phyloP scores from a whole-genome alignment of 106 monocot genomes.

The Gastrodia elata region DNA sequence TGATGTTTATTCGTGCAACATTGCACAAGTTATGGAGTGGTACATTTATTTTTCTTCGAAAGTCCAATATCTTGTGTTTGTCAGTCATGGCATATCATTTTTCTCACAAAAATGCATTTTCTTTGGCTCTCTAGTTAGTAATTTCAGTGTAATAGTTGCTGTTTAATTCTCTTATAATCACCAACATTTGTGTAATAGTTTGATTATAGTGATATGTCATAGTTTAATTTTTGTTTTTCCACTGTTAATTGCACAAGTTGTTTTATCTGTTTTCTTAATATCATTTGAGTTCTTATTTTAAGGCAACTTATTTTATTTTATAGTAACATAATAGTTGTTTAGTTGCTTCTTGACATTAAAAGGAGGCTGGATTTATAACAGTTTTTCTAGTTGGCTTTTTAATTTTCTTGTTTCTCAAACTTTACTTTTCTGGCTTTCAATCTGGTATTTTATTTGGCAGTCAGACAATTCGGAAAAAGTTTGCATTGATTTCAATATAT shows the following conservation, averaged over 20 bases:
- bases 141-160: not conserved
- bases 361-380: too few relatives aligned
- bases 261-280: not conserved
- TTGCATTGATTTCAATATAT: too few relatives aligned
- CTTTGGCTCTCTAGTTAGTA: not conserved
- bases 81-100: not conserved
- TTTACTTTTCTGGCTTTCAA: too few relatives aligned
- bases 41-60: not conserved
- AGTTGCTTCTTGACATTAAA: too few relatives aligned
- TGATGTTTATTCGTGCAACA: not conserved
- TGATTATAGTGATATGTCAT: not conserved
- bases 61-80: not conserved
- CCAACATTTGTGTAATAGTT: not conserved
- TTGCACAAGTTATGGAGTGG: not conserved
- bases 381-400: too few relatives aligned
- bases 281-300: not conserved
- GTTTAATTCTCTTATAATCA: not conserved
- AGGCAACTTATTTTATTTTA: not conserved
- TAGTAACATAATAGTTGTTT: too few relatives aligned
- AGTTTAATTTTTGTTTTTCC: not conserved
- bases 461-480: too few relatives aligned
- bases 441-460: too few relatives aligned
- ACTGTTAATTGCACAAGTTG: not conserved
- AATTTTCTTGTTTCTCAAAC: too few relatives aligned
- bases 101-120: not conserved